These are phyloP conservation scores for Pyrus hybrid DNA, from an alignment of 331 rosid species.

Conservation along the genomic window DNA sequence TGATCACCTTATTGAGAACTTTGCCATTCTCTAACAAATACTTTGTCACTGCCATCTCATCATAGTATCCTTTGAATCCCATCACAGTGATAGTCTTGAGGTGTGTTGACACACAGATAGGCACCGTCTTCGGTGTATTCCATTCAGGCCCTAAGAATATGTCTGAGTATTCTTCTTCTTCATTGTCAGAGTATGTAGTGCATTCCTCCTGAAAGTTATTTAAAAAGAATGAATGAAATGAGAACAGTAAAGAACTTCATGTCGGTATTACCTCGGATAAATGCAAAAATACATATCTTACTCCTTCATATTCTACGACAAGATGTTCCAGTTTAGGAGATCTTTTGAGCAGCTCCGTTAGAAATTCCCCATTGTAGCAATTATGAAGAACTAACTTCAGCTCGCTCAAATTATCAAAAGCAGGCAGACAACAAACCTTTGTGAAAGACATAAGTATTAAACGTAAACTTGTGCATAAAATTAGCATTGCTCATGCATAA, in stretches of 20 bases:
- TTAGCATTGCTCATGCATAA: not conserved
- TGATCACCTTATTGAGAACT: not conserved
- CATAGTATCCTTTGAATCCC: not conserved
- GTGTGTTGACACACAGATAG: not conserved
- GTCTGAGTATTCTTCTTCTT: no score
- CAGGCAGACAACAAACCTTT: not conserved
- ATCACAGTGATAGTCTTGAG: not conserved
- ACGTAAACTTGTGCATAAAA: not conserved
- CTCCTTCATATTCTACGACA: not conserved
- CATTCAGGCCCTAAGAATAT: no score
- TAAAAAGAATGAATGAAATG: not conserved
- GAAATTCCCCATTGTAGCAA: not conserved
- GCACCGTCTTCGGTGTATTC: not conserved
- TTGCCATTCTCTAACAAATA: not conserved
- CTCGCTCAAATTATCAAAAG: not conserved
- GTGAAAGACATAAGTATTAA: no score
- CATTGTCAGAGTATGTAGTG: no score
- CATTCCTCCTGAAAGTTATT: no score
- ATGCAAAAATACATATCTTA: not conserved
- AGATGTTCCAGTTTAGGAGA: not conserved
- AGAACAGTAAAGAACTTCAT: not conserved
- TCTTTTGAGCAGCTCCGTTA: not conserved
- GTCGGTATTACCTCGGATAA: not conserved
- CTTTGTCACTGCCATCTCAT: not conserved
- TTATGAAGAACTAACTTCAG: not conserved